Base-by-base conservation (phyloP, 2,329 filamentous ascomycete genomes). In the Botrytis byssoidea region DNA sequence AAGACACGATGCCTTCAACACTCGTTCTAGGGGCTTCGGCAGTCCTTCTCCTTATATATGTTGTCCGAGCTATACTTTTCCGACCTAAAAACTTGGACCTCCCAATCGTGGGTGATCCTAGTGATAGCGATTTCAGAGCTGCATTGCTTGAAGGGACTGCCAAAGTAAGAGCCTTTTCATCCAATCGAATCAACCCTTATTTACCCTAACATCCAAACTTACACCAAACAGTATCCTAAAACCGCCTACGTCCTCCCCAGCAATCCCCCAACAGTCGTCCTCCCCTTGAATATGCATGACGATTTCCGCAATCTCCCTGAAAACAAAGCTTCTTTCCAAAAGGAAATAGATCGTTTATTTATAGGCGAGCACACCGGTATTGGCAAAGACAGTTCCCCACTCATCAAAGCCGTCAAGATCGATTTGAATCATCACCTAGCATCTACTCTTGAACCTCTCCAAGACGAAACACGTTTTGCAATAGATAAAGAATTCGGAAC, bases 351-450 rank as follows among this genome's bases (percentile, higher is more conserved):
- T 1, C 51, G 40, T 5, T 46, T 60, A 9, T 70, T 70, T 18
- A 8, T 32, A 9, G 48, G 25, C 22, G 14, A 25, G 22, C 12
- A 70, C n/a, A 70, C n/a, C 18, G n/a, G 67, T 32, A 60, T 70
- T 25, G 37, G 48, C 5, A 32, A 37, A 14, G 35, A 57, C 4
- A 42, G 9, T 22, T 66, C 63, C 4, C 75, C 74, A 14, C 16
- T 76, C 3, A 72, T 75, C 44, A 48, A 71, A 44, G 73, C 77
- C 25, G 63, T 80, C 29, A 79, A 77, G 32, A 42, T 69, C 35
- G 77, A 80, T 60, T 74, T 80, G 20, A 79, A 77, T 3, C 74
- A 76, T 25, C 74, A 79, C 35, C 74, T 80, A 37, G 74, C 73
- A 12, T 74, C 66, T 18, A 73, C 75, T 12, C 55, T 80, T 2